phyloP scores from a whole-genome alignment of 1,139 yeast species.

The Sugiyamaella japonica region DNA sequence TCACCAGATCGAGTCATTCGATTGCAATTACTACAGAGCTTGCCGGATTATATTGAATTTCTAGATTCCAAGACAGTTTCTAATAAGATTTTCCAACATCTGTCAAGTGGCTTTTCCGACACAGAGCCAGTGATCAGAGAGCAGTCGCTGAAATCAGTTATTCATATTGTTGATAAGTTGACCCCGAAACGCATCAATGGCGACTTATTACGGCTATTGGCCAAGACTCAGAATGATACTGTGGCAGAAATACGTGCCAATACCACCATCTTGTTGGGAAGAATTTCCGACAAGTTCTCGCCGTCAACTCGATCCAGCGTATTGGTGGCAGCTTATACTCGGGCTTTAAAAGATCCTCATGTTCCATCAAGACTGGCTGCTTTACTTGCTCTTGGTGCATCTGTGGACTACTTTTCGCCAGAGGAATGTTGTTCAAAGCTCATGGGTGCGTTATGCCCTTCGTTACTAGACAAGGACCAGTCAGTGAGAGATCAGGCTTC shows the following conservation, averaged over 20 bases:
- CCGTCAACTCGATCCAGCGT: slow-evolving; percentile 50
- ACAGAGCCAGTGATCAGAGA: slow-evolving; percentile 78
- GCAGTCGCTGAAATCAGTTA: slow-evolving; percentile 72
- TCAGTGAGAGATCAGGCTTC: slow-evolving; percentile 74
- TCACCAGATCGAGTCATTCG: slow-evolving; percentile 77
- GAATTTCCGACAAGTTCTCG: slow-evolving; percentile 65
- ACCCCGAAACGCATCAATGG: slow-evolving; percentile 82
- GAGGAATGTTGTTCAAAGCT: slow-evolving; percentile 78
- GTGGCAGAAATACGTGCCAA: slow-evolving; percentile 83
- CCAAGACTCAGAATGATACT: slow-evolving; percentile 84
- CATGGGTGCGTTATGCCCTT: slow-evolving; percentile 83
- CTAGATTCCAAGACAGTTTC: slow-evolving; percentile 63
- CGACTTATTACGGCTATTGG: slow-evolving; percentile 75
- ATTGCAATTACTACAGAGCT: slow-evolving; percentile 61
- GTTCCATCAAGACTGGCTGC: slow-evolving; percentile 79
- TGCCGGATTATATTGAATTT: slow-evolving; percentile 56
- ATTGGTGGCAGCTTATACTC: slow-evolving; percentile 80
- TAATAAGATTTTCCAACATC: slow-evolving; percentile 63
- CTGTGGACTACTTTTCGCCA: slow-evolving; percentile 66
- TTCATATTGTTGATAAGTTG: slow-evolving; percentile 62
- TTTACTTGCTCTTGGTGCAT: slow-evolving; percentile 66
- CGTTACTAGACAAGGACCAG: slow-evolving; percentile 71
- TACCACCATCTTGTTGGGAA: slow-evolving; percentile 74
- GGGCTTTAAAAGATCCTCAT: slow-evolving; percentile 79
- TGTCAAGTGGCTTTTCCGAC: slow-evolving; percentile 81